phyloP scores from a whole-genome alignment of 768 basidiomycete genomes.

The Coprinopsis cinerea region DNA sequence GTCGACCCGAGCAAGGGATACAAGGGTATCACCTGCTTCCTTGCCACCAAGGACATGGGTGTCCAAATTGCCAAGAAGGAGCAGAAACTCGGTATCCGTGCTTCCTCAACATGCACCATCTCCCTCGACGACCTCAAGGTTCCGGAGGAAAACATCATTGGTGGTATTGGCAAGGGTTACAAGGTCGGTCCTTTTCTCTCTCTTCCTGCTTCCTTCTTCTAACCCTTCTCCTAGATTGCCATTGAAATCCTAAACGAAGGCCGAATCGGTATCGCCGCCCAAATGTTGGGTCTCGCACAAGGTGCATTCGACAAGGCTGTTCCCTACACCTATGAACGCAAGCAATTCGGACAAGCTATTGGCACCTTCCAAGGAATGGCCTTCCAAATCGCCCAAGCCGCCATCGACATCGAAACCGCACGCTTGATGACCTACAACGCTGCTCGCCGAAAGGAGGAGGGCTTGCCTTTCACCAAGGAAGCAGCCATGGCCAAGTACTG shows the following conservation, averaged over 20 bases:
- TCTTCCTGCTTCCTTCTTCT: not conserved
- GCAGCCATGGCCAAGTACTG: slow-evolving; percentile 99
- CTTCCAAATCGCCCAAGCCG: slow-evolving; percentile 89
- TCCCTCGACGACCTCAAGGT: slow-evolving; percentile 90
- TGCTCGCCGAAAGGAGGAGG: slow-evolving; percentile 90
- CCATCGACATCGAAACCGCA: slow-evolving; percentile 85
- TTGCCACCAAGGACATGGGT: slow-evolving; percentile 95
- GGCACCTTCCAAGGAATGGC: slow-evolving; percentile 96
- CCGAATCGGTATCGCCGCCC: slow-evolving; percentile 95
- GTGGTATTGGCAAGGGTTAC: slow-evolving; percentile 89
- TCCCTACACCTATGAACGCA: slow-evolving; percentile 90
- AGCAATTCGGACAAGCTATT: slow-evolving; percentile 90
- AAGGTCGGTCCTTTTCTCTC: slow-evolving; percentile 39
- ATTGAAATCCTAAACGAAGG: slow-evolving; percentile 97
- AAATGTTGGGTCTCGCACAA: slow-evolving; percentile 97
- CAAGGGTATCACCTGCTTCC: slow-evolving; percentile 98
- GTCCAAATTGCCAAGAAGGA: slow-evolving; percentile 98
- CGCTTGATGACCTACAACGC: slow-evolving; percentile 94
- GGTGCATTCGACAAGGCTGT: slow-evolving; percentile 95
- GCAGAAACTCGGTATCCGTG: slow-evolving; percentile 94
- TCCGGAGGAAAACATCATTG: slow-evolving; percentile 84
- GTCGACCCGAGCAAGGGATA: slow-evolving; percentile 89
- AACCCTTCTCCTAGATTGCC: slow-evolving; percentile 53
- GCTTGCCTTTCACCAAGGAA: slow-evolving; percentile 79
- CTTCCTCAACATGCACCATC: slow-evolving; percentile 91